Conservation (phyloP, 441 rosid genomes). For the Daphne laureola region DNA sequence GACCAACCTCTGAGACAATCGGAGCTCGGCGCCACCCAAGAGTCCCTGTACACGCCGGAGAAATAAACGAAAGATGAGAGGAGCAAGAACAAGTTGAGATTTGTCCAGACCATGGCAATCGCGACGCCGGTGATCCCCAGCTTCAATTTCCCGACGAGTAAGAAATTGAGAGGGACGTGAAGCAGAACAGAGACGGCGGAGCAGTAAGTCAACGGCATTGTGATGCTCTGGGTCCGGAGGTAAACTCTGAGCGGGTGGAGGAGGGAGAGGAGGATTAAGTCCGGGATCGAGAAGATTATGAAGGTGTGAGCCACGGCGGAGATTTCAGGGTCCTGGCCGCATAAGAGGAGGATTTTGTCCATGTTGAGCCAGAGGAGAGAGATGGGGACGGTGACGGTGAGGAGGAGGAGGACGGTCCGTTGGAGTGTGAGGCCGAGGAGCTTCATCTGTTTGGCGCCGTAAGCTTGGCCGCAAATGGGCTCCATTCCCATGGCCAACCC, state of each 20-base stretch:
- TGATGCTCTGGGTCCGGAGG: constrained; percentile 77
- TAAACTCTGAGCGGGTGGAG: constrained; percentile 90
- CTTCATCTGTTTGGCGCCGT: constrained; percentile 84
- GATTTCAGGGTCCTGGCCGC: constrained; percentile 74
- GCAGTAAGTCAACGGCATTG: constrained; percentile 80
- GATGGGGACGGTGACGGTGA: constrained; percentile 71
- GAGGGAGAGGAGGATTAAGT: constrained; percentile 78
- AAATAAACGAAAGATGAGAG: constrained; percentile 59
- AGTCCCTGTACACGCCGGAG: constrained; percentile 61
- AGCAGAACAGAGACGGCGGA: constrained; percentile 79
- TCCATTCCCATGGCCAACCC: constrained; percentile 99
- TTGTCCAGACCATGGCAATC: constrained; percentile 85
- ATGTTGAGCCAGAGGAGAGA: constrained; percentile 77
- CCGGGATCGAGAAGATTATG: constrained; percentile 74
- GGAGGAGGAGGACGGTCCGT: constrained; percentile 87
- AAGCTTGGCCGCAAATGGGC: constrained; percentile 96
- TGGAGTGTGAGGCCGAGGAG: constrained; percentile 92
- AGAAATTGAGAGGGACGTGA: constrained; percentile 68
- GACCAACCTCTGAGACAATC: constrained; percentile 85
- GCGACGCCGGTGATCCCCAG: constrained; percentile 87
- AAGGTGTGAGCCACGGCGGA: constrained; percentile 76
- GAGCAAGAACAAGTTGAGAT: constrained; percentile 66
- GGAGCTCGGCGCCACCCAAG: constrained; percentile 72
- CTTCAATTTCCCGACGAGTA: constrained; percentile 63
- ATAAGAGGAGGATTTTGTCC: constrained; percentile 61